Evolutionary conservation across 192 early-diverging fungal genomes (phyloP).

Genomic region (Coemansia reversa): DNA sequence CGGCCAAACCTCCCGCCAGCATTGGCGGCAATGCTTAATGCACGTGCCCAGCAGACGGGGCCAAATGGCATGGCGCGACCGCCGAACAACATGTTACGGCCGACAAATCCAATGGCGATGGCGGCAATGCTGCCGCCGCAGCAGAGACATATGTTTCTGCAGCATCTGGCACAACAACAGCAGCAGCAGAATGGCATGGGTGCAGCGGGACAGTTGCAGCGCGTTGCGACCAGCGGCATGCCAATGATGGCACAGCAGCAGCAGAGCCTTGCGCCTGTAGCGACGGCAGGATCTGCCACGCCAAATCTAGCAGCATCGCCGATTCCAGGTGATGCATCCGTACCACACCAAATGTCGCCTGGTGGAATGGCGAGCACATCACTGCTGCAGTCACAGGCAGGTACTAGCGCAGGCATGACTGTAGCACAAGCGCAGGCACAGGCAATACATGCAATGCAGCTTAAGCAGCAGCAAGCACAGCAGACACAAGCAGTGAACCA

Average conservation of each 20-base stretch:
- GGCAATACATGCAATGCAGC: constrained; percentile 29
- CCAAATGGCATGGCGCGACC: constrained; percentile 15
- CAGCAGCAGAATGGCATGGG: constrained; percentile 22
- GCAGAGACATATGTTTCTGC: constrained; percentile 42
- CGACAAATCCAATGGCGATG: constrained; percentile 18
- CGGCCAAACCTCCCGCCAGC: constrained; percentile 41
- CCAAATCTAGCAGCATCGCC: constrained; percentile 17
- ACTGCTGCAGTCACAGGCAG: constrained; percentile 15
- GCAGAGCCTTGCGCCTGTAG: constrained; percentile 15
- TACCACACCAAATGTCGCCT: constrained; percentile 18
- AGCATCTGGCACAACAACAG: constrained; percentile 42
- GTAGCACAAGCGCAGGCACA: constrained; percentile 32
- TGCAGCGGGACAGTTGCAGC: constrained; percentile 19
- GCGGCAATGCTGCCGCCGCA: constrained; percentile 40
- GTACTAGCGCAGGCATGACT: constrained; percentile 4
- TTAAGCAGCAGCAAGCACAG: constrained; percentile 37
- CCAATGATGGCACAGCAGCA: constrained; percentile 24
- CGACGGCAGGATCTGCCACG: neutral
- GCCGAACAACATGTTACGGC: constrained; percentile 13
- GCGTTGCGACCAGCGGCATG: constrained; percentile 5
- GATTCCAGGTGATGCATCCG: neutral
- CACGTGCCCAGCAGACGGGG: constrained; percentile 35
- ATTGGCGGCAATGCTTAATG: constrained; percentile 40
- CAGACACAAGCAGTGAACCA: constrained; percentile 29
- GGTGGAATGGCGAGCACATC: constrained; percentile 6